Evolutionary conservation across 1,284 basidiomycete genomes (phyloP).

Genomic region (Rhodotorula sp.): DNA sequence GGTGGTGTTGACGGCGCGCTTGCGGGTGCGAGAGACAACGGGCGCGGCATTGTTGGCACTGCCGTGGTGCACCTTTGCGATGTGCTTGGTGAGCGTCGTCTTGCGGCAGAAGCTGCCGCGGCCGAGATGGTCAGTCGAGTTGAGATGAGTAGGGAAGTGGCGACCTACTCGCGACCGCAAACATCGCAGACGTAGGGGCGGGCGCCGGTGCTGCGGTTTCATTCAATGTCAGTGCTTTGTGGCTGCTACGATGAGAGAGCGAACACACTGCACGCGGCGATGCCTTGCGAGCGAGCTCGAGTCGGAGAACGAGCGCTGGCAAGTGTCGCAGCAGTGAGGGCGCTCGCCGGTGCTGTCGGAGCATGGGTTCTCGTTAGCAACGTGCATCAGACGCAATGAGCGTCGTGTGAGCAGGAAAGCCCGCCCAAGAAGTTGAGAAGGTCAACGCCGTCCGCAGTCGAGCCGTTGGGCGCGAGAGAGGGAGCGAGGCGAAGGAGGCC

Average conservation of each 20-base stretch:
- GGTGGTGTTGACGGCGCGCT: too few relatives aligned
- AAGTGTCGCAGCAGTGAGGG: conserved; percentile 55
- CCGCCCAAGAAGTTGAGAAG: background rate
- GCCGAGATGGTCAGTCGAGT: background rate
- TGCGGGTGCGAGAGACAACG: background rate
- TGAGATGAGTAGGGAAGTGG: background rate
- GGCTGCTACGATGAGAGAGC: too few relatives aligned
- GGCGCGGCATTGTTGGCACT: background rate
- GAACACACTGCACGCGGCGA: conserved; percentile 49
- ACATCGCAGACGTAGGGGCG: conserved; percentile 48
- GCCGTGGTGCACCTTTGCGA: conserved; percentile 46
- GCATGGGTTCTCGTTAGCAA: background rate
- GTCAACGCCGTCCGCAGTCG: background rate
- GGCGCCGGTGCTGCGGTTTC: conserved; percentile 47
- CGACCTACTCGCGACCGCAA: conserved; percentile 32
- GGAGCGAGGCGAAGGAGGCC: conserved; percentile 3
- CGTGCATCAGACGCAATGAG: background rate
- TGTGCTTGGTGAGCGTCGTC: conserved; percentile 52
- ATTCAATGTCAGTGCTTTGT: background rate
- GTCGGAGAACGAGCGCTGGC: conserved; percentile 54
- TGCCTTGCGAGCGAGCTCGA: conserved; percentile 58
- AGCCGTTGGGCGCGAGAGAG: background rate
- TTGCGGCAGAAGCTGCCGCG: conserved; percentile 48
- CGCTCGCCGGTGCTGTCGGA: conserved; percentile 54
- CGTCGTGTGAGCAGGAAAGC: background rate